Percentiles rank a stretch among this genome's conserved stretches.
Evolutionary conservation across 148 eudicot species (phyloP).

Genomic region (Salicornia ramosissima): DNA sequence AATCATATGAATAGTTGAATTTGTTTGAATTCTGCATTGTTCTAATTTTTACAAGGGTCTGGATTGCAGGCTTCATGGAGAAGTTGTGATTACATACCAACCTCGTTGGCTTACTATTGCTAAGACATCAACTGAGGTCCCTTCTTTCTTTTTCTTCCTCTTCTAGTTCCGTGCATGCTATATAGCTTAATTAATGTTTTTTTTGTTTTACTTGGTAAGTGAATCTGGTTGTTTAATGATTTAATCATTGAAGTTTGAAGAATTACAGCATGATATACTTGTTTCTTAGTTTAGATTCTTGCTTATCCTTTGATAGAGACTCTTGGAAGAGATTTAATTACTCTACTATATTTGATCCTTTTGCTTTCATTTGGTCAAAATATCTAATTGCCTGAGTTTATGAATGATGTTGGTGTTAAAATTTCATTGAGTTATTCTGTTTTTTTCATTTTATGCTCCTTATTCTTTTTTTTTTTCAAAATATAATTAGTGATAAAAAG

Average conservation of each 20-base stretch:
- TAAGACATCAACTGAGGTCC: constrained; percentile 29
- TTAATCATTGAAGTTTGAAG: no score
- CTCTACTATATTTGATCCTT: background rate
- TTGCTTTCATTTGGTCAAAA: background rate
- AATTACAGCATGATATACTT: background rate
- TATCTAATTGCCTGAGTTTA: background rate
- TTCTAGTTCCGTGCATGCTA: background rate
- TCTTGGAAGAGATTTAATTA: background rate
- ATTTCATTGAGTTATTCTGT: background rate
- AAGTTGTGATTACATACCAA: constrained; percentile 56
- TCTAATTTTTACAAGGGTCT: background rate
- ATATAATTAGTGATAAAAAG: no score
- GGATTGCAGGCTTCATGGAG: constrained; percentile 72
- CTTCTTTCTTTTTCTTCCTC: background rate
- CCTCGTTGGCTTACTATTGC: constrained; percentile 49
- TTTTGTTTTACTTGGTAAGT: background rate
- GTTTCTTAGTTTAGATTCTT: background rate
- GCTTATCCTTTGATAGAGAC: background rate
- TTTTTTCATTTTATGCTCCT: background rate
- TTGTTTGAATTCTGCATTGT: background rate
- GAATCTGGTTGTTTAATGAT: background rate
- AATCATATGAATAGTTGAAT: background rate
- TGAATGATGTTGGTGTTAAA: constrained; percentile 4
- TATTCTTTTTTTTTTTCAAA: background rate
- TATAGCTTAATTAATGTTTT: no score